phyloP scores from a whole-genome alignment of 192 early-diverging fungal genomes.

The Geranomyces michiganensis region DNA sequence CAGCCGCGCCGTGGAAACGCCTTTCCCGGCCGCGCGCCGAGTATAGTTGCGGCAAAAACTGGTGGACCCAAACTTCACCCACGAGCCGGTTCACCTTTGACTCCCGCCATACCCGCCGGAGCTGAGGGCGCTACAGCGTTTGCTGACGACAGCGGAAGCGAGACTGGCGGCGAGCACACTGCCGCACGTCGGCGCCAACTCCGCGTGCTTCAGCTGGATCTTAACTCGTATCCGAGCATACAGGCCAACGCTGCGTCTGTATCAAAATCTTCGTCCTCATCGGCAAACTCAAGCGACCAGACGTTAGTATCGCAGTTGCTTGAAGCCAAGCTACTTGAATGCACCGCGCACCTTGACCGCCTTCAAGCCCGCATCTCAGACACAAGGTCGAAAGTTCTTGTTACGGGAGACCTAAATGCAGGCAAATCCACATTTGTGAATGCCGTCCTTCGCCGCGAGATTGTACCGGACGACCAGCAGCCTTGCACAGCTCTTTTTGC shows the following conservation, averaged over 20 bases:
- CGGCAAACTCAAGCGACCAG: conserved; percentile 1
- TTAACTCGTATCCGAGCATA: conserved; percentile 17
- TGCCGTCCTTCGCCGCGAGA: conserved; percentile 83
- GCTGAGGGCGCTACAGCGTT: not conserved
- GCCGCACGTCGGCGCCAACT: conserved; percentile 4
- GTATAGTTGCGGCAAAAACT: not conserved
- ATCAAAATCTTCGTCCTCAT: not conserved
- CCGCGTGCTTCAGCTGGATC: conserved; percentile 29
- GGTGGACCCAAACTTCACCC: not conserved
- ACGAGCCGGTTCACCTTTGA: not conserved
- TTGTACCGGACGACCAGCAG: conserved; percentile 96
- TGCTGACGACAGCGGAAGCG: not conserved
- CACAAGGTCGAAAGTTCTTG: conserved; percentile 88
- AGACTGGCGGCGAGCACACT: not conserved
- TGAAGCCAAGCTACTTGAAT: conserved; percentile 26
- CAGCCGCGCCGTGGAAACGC: conserved; percentile 29
- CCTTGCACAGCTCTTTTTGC: conserved; percentile 96
- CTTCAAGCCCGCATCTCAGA: conserved; percentile 86
- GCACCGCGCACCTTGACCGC: conserved; percentile 67
- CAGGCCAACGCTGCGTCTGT: not conserved
- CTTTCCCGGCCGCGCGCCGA: conserved; percentile 4
- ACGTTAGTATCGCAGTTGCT: conserved; percentile 36
- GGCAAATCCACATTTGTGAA: conserved; percentile 99
- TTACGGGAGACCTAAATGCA: conserved; percentile 97
- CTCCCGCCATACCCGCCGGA: conserved; percentile 11